phyloP scores from a whole-genome alignment of 2,329 filamentous ascomycete species.

The Verticillium longisporum region DNA sequence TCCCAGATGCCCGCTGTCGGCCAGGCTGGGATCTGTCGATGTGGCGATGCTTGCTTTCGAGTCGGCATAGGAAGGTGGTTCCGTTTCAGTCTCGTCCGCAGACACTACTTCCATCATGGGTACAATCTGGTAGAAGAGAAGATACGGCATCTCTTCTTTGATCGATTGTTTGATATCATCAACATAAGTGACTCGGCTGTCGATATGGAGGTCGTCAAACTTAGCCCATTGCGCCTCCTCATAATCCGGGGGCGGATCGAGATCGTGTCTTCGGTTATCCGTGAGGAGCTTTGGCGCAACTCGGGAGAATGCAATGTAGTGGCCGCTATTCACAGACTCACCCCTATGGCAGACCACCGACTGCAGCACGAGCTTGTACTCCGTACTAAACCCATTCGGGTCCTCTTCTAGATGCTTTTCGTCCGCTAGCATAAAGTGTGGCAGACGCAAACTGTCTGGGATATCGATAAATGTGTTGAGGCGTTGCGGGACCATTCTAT shows the following conservation, averaged over 20 bases:
- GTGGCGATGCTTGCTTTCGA: conserved; percentile 34
- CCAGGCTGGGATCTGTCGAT: conserved; percentile 19
- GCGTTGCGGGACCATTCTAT: conserved; percentile 60
- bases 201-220: conserved; percentile 75
- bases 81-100: conserved; percentile 36
- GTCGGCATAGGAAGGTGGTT: conserved; percentile 55
- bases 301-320: conserved; percentile 82
- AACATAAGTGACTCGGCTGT: conserved; percentile 65
- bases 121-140: conserved; percentile 91
- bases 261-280: conserved; percentile 49
- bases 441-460: conserved; percentile 70
- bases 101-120: conserved; percentile 69
- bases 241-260: conserved; percentile 57
- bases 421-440: conserved; percentile 78
- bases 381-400: conserved; percentile 63
- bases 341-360: conserved; percentile 91
- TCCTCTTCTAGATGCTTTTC: conserved; percentile 57
- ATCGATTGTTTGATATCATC: conserved; percentile 72
- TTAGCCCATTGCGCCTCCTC: conserved; percentile 76
- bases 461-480: conserved; percentile 87
- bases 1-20: conserved; percentile 15
- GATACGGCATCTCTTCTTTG: conserved; percentile 83
- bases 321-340: conserved; percentile 76
- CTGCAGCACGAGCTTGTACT: conserved; percentile 88
- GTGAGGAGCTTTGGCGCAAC: conserved; percentile 59